phyloP scores from a whole-genome alignment of 441 rosid species.

The Biscutella laevigata region DNA sequence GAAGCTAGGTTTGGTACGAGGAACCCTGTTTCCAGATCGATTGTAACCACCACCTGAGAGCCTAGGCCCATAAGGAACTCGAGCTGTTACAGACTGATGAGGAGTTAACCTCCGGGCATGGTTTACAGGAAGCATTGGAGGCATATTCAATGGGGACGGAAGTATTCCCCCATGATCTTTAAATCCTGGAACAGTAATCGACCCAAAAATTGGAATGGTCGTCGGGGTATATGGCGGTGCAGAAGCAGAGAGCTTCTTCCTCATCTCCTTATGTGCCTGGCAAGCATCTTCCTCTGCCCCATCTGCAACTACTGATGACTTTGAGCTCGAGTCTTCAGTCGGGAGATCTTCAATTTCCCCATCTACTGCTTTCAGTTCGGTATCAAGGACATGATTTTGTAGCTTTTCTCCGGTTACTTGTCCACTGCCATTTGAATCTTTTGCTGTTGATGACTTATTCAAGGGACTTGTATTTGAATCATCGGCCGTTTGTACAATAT shows the following conservation, averaged over 20 bases:
- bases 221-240: constrained; percentile 76
- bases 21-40: constrained; percentile 56
- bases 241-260: constrained; percentile 69
- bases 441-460: constrained; percentile 19
- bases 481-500: constrained; percentile 25
- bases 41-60: constrained; percentile 78
- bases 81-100: constrained; percentile 68
- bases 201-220: constrained; percentile 52
- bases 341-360: constrained; percentile 31
- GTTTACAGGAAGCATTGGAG: constrained; percentile 61
- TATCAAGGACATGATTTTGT: constrained; percentile 31
- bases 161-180: constrained; percentile 65
- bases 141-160: constrained; percentile 60
- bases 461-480: constrained; percentile 26
- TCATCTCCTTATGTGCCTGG: constrained; percentile 49
- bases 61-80: constrained; percentile 80
- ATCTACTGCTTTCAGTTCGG: constrained; percentile 28
- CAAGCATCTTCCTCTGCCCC: constrained; percentile 43
- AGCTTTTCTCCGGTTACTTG: constrained; percentile 23
- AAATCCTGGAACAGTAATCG: constrained; percentile 50
- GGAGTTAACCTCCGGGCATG: constrained; percentile 65
- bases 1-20: constrained; percentile 46
- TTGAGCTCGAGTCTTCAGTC: constrained; percentile 26
- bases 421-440: constrained; percentile 27
- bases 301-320: constrained; percentile 37